Conservation (phyloP, 768 basidiomycete species). For the Cyathus striatus region DNA sequence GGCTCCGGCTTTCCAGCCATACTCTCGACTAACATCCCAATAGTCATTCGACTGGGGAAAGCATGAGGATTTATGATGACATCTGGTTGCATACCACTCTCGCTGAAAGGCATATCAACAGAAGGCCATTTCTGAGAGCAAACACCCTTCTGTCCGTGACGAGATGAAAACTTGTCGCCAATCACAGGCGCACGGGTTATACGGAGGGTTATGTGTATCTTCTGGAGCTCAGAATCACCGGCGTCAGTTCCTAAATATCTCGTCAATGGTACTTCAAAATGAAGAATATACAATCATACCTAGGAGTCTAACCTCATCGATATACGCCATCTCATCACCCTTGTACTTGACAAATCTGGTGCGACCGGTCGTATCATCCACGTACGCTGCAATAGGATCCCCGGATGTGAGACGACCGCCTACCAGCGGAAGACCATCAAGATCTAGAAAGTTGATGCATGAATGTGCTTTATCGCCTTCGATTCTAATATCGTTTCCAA, state of each 20-base stretch:
- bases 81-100: slow-evolving; percentile 98
- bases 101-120: slow-evolving; percentile 97
- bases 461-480: slow-evolving; percentile 38
- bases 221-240: slow-evolving; percentile 85
- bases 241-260: slow-evolving; percentile 65
- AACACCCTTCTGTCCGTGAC: slow-evolving; percentile 99
- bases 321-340: slow-evolving; percentile 85
- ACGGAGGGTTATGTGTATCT: slow-evolving; percentile 88
- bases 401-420: slow-evolving; percentile 69
- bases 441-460: slow-evolving; percentile 54
- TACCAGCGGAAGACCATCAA: slow-evolving; percentile 80
- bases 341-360: slow-evolving; percentile 94
- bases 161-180: slow-evolving; percentile 98
- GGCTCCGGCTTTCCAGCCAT: slow-evolving; percentile 98
- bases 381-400: slow-evolving; percentile 80
- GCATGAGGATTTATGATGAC: slow-evolving; percentile 99
- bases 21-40: slow-evolving; percentile 99
- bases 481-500: slow-evolving; percentile 68
- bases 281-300: slow-evolving; percentile 39
- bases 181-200: slow-evolving; percentile 95
- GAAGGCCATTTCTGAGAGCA: slow-evolving; percentile 99
- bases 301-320: slow-evolving; percentile 88
- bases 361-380: slow-evolving; percentile 77
- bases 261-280: slow-evolving; percentile 1
- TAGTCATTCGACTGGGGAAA: slow-evolving; percentile 99